phyloP scores from a whole-genome alignment of 495 filamentous ascomycete genomes.

The Arthonia radiata region DNA sequence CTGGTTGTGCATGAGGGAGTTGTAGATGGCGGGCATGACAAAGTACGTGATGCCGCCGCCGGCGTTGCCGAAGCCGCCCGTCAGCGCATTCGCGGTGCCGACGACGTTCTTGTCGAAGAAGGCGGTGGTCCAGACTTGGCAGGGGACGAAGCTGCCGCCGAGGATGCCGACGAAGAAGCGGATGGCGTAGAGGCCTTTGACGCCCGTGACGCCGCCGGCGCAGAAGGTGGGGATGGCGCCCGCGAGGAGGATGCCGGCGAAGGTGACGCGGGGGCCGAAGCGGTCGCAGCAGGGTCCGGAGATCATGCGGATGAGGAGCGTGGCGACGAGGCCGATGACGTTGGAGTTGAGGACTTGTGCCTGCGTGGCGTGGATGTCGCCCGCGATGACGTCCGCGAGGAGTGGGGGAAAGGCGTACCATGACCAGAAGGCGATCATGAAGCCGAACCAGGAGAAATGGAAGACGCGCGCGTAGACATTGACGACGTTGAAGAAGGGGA shows the following conservation, averaged over 20 bases:
- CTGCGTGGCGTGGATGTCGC: conserved; percentile 44
- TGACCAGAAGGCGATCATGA: conserved; percentile 87
- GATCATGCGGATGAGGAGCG: conserved; percentile 62
- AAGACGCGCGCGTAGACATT: conserved; percentile 73
- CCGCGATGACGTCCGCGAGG: conserved; percentile 12
- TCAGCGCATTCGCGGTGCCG: conserved; percentile 69
- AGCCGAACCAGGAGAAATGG: conserved; percentile 86
- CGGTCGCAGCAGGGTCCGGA: conserved; percentile 68
- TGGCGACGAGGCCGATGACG: conserved; percentile 64
- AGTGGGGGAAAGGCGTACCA: conserved; percentile 31
- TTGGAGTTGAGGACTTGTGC: conserved; percentile 75
- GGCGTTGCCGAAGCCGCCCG: conserved; percentile 70
- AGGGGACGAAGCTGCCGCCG: conserved; percentile 76
- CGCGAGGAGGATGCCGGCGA: conserved; percentile 45
- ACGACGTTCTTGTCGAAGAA: conserved; percentile 95
- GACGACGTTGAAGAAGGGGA: conserved; percentile 51
- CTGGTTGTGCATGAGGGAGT: conserved; percentile 39
- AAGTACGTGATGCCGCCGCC: conserved; percentile 71
- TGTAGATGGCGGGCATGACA: conserved; percentile 79
- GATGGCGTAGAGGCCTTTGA: conserved; percentile 44
- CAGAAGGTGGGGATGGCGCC: conserved; percentile 67
- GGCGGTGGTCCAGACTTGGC: conserved; percentile 86
- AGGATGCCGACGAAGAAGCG: conserved; percentile 90
- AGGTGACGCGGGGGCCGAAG: conserved; percentile 61
- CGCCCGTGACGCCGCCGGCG: conserved; percentile 48